Evolutionary conservation across 1,139 yeast species (phyloP).

Genomic region (Diutina mesorugosa): DNA sequence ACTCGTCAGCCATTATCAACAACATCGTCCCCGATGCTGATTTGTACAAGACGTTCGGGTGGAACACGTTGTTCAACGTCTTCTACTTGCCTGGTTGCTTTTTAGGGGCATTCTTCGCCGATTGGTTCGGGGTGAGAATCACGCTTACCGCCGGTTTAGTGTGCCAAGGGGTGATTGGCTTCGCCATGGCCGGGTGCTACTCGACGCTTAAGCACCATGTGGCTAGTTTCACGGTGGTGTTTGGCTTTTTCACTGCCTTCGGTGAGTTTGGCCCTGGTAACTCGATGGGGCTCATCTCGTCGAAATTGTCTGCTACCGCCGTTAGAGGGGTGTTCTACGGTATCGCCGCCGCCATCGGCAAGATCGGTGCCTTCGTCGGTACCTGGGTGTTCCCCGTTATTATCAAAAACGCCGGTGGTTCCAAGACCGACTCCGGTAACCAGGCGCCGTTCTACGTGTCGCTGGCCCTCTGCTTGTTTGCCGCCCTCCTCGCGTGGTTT

Average conservation of each 20-base stretch:
- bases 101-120: conserved; percentile 72
- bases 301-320: conserved; percentile 78
- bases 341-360: conserved; percentile 83
- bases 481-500: conserved; percentile 58
- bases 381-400: conserved; percentile 77
- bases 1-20: conserved; percentile 55
- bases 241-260: conserved; percentile 72
- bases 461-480: conserved; percentile 59
- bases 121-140: conserved; percentile 78
- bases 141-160: conserved; percentile 59
- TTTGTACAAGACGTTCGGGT: conserved; percentile 70
- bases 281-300: conserved; percentile 76
- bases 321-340: conserved; percentile 88
- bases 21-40: conserved; percentile 48
- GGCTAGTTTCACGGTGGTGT: conserved; percentile 73
- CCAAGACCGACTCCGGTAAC: conserved; percentile 34
- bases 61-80: conserved; percentile 81
- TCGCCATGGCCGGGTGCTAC: conserved; percentile 68
- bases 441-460: conserved; percentile 75
- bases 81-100: conserved; percentile 87
- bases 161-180: conserved; percentile 72
- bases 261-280: conserved; percentile 97
- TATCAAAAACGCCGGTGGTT: conserved; percentile 24
- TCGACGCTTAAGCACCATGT: conserved; percentile 41
- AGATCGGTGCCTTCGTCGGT: conserved; percentile 87